These are phyloP conservation scores for Penicillium sclerotiorum DNA, from an alignment of 2,329 filamentous ascomycete species.

Conservation along the genomic window DNA sequence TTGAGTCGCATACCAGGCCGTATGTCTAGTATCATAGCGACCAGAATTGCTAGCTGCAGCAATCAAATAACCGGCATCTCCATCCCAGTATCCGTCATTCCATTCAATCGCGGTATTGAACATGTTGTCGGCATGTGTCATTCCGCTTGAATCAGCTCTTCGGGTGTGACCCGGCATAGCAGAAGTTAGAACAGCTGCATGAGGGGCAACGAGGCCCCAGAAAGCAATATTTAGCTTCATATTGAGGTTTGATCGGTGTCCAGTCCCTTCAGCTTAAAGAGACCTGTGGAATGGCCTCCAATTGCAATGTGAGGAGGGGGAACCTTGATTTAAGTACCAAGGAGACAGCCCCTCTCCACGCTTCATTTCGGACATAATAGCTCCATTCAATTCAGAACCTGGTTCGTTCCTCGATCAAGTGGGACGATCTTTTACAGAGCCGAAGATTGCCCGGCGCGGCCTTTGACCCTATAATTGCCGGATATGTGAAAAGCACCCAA, in stretches of 20 bases:
- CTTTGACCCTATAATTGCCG: too few species aligned
- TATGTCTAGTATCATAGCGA: constrained; percentile 20
- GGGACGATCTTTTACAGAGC: background rate
- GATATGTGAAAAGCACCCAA: too few species aligned
- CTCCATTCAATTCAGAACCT: background rate
- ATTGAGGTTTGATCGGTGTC: background rate
- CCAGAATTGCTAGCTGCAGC: constrained; percentile 11
- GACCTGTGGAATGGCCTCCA: background rate
- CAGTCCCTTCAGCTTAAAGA: too few species aligned
- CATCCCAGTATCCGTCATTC: constrained; percentile 21
- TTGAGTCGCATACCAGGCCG: constrained; percentile 24
- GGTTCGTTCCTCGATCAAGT: background rate
- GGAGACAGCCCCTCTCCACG: background rate
- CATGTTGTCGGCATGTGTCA: constrained; percentile 14
- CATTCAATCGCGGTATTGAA: constrained; percentile 22
- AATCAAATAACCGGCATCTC: constrained; percentile 19
- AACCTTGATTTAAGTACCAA: background rate
- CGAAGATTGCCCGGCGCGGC: constrained; percentile 3
- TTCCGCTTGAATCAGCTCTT: background rate
- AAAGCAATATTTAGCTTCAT: constrained; percentile 3
- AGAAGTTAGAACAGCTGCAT: background rate
- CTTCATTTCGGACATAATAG: background rate
- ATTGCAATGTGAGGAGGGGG: background rate
- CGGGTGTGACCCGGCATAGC: constrained; percentile 2
- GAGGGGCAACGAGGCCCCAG: background rate